Conservation (phyloP, 106 monocot genomes). For the Dioscorea alata region DNA sequence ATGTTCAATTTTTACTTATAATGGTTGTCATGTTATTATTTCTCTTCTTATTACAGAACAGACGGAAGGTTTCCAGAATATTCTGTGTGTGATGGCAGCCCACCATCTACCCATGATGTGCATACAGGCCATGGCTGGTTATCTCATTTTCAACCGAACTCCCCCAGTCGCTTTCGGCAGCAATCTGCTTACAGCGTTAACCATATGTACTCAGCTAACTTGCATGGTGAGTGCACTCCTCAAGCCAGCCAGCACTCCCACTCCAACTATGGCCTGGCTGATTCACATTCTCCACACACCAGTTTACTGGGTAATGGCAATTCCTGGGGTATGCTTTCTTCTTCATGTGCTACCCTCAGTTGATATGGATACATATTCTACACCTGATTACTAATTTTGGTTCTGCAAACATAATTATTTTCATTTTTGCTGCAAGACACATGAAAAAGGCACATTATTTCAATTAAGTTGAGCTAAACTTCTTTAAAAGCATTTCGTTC, state of each 20-base stretch:
- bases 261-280: constrained; percentile 18
- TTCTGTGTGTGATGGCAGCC: constrained; percentile 26
- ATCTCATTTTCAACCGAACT: constrained; percentile 36
- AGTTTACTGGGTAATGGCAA: constrained; percentile 30
- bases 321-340: constrained; percentile 47
- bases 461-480: too few species aligned
- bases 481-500: background rate
- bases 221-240: constrained; percentile 20
- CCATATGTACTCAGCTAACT: constrained; percentile 21
- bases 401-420: too few species aligned
- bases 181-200: constrained; percentile 38
- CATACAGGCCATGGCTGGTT: constrained; percentile 28
- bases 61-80: constrained; percentile 24
- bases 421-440: too few species aligned
- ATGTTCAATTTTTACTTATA: background rate
- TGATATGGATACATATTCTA: too few species aligned
- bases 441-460: too few species aligned
- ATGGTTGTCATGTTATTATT: background rate
- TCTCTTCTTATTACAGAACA: constrained; percentile 41
- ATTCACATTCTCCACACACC: constrained; percentile 30
- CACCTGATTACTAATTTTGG: too few species aligned
- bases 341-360: background rate
- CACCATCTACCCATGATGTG: constrained; percentile 29
- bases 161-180: constrained; percentile 60
- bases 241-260: constrained; percentile 21